Percentiles rank a stretch among this genome's conserved stretches.
Evolutionary conservation across 2,329 filamentous ascomycete genomes (phyloP).

Genomic region (Thelonectria olida): DNA sequence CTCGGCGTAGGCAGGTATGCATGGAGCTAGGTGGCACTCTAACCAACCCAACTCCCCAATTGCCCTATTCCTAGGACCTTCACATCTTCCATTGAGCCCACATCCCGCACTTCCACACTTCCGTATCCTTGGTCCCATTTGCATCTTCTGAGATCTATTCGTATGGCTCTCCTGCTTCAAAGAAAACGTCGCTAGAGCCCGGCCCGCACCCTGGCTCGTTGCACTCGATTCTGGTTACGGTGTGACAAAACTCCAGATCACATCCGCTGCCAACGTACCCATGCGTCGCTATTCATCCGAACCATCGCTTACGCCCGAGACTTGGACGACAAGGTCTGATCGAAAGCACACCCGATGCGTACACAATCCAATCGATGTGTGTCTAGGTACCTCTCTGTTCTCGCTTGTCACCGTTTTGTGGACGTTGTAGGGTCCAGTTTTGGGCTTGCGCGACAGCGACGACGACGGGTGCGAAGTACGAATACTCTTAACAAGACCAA

Average conservation of each 20-base stretch:
- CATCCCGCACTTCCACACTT: conserved; percentile 4
- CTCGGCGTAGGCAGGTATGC: background rate
- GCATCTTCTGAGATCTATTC: conserved; percentile 11
- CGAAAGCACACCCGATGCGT: background rate
- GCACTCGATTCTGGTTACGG: conserved; percentile 19
- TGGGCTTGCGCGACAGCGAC: background rate
- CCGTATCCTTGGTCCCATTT: conserved; percentile 12
- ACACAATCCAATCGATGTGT: conserved; percentile 2
- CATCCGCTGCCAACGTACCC: conserved; percentile 25
- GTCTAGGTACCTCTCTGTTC: background rate
- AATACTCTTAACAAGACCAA: background rate
- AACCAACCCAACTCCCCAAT: background rate
- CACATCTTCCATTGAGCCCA: conserved; percentile 8
- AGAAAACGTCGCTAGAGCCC: background rate
- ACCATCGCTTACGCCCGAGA: conserved; percentile 16
- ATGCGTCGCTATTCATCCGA: conserved; percentile 26
- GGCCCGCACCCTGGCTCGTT: conserved; percentile 15
- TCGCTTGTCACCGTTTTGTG: conserved; percentile 4
- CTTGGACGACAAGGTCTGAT: background rate
- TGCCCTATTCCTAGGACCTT: background rate
- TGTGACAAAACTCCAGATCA: conserved; percentile 30
- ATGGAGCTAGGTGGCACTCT: background rate
- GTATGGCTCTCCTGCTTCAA: conserved; percentile 3
- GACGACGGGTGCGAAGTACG: background rate
- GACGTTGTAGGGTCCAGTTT: conserved; percentile 5